Base-by-base conservation (phyloP, 768 basidiomycete species). In the Mycena capillaripes region DNA sequence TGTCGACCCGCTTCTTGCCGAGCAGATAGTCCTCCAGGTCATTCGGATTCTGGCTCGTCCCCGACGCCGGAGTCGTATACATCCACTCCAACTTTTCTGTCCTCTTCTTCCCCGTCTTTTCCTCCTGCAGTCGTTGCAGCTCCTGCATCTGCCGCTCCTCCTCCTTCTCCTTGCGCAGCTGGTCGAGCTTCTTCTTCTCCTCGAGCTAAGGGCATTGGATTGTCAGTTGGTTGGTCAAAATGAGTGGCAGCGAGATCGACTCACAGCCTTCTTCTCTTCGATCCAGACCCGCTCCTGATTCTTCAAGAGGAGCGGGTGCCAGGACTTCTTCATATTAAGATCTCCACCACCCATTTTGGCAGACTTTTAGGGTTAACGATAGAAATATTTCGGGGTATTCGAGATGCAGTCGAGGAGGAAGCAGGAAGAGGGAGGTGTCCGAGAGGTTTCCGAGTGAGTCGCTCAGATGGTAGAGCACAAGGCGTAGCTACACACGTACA, bases 201-300 rank as follows among this genome's bases (percentile, higher is more conserved):
- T 97, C 97, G 68, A 98, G 92, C 96, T 97, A 79, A 56, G 36
- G 69, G 50, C n/a, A 57, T 29, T 34, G 68, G 75, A 73, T 76
- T 78, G 46, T 61, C 11, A 58, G 59, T 50, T 42, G 10, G 10
- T 50, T 44, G 23, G 68, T 32, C 53, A 66, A 21, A 30, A 44
- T 34, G 42, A 21, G 27, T 29, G 44, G 53, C 62, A 42, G 19
- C 9, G 0, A 60, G 19, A n/a, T n/a, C n/a, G 42, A 88, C 94
- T 78, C 80, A 95, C 96, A 64, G 97, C 96, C 80, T 95, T 93
- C 90, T 97, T 97, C 84, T 99, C 98, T 83, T 97, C 95, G 66
- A 98, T 89, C 97, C 98, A 99, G 78, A 99, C 98, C 90, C 95
- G 91, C 91, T 97, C 96, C 92, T 98, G 97, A 85, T 97, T 97